Evolutionary conservation across 345 rosid genomes (phyloP).

Genomic region (Ceriops tagal): DNA sequence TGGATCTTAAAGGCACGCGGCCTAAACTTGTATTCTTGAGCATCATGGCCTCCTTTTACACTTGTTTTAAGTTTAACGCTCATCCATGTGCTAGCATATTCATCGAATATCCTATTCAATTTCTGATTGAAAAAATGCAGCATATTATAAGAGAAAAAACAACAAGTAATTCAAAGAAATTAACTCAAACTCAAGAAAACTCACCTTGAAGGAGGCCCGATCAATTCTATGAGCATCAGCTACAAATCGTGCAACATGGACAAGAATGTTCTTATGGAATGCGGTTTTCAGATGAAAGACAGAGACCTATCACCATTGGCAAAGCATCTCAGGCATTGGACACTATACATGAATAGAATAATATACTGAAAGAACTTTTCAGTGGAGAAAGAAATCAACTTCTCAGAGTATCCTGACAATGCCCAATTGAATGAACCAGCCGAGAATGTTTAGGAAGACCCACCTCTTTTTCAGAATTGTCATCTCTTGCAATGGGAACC

Average conservation of each 20-base stretch:
- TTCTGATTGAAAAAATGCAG: constrained; percentile 42
- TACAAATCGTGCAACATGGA: constrained; percentile 55
- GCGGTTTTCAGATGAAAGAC: constrained; percentile 50
- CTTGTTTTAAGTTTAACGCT: constrained; percentile 62
- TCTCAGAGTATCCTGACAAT: not conserved
- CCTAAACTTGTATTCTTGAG: constrained; percentile 67
- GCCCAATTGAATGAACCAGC: not conserved
- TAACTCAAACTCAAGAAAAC: constrained; percentile 18
- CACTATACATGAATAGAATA: not conserved
- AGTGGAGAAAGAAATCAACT: not conserved
- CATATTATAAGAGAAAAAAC: constrained; percentile 25
- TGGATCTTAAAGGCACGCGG: constrained; percentile 72
- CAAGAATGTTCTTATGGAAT: constrained; percentile 53
- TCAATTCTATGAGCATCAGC: constrained; percentile 58
- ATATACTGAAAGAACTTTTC: not conserved
- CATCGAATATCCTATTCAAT: constrained; percentile 57
- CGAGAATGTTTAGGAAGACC: not conserved
- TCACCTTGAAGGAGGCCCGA: constrained; percentile 62
- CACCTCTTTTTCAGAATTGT: constrained; percentile 43
- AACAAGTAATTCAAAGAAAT: not conserved
- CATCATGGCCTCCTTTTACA: constrained; percentile 50
- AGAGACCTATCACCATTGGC: constrained; percentile 42
- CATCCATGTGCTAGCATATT: constrained; percentile 69
- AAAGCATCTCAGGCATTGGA: constrained; percentile 7
- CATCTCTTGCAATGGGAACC: constrained; percentile 43